A percentile compares a stretch with the other conserved stretches of the same genome.
Evolutionary conservation across 257 asterid genomes (phyloP).

Genomic region (Scutellaria minor): DNA sequence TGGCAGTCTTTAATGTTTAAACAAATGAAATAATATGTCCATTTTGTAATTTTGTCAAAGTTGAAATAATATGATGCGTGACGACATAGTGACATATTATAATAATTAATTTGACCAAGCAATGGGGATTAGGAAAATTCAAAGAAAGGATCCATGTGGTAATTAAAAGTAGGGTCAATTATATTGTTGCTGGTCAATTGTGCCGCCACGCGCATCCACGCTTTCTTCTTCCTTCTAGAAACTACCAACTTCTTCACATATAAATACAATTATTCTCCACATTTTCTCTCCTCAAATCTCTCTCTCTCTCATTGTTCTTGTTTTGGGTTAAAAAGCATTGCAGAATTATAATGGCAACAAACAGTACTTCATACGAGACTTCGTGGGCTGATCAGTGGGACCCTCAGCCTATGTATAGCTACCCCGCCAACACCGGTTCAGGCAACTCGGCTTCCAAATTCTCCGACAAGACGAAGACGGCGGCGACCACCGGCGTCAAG

Average conservation of each 20-base stretch:
- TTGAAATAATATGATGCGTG: too few relatives aligned
- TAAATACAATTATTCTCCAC: conserved; percentile 8
- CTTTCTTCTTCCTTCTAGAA: conserved; percentile 28
- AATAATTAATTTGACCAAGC: too few relatives aligned
- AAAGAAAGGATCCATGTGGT: too few relatives aligned
- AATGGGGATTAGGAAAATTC: too few relatives aligned
- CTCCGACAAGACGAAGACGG: conserved; percentile 55
- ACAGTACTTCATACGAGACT: conserved; percentile 51
- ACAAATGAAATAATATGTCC: too few relatives aligned
- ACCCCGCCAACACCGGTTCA: conserved; percentile 32
- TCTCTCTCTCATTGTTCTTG: neutral
- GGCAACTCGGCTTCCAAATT: conserved; percentile 37
- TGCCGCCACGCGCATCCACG: neutral
- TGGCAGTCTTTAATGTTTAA: too few relatives aligned
- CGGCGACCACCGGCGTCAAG: conserved; percentile 63
- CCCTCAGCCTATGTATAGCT: conserved; percentile 43
- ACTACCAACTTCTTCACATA: neutral
- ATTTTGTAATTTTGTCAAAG: too few relatives aligned
- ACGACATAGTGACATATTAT: too few relatives aligned
- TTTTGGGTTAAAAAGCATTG: neutral
- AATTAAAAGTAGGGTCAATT: too few relatives aligned
- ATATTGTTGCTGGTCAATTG: neutral
- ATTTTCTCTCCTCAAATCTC: neutral
- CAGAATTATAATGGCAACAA: conserved; percentile 38
- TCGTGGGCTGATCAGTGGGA: conserved; percentile 81